Evolutionary conservation across 2,329 filamentous ascomycete species (phyloP).

Genomic region (Colletotrichum coccodes): DNA sequence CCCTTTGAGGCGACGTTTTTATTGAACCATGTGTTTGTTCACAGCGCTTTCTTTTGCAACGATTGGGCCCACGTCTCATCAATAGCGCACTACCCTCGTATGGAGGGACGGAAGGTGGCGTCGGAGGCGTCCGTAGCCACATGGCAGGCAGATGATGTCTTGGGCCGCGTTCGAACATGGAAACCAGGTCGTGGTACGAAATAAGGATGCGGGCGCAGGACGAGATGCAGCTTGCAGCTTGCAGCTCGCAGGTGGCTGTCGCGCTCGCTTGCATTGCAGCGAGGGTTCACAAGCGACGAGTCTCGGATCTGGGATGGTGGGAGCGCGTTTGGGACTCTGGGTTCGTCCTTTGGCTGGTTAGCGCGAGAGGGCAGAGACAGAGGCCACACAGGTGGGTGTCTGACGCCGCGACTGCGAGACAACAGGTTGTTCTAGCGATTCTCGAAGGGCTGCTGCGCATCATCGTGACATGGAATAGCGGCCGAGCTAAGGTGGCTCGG

Average conservation of each 20-base stretch:
- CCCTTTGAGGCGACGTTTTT: not conserved
- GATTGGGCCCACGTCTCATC: slow-evolving; percentile 8
- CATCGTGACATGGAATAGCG: slow-evolving; percentile 23
- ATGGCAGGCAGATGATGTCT: not conserved
- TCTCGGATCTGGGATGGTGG: not conserved
- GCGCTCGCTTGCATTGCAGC: slow-evolving; percentile 10
- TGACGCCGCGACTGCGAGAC: slow-evolving; percentile 1
- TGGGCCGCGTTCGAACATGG: not conserved
- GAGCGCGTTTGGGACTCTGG: not conserved
- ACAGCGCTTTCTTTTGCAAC: slow-evolving; percentile 21
- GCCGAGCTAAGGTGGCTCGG: slow-evolving; percentile 15
- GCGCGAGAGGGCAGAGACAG: not conserved
- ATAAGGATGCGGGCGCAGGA: slow-evolving; percentile 7
- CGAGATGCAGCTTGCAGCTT: not conserved
- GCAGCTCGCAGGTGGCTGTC: slow-evolving; percentile 10
- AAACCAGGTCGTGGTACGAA: not conserved
- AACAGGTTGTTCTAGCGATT: slow-evolving; percentile 24
- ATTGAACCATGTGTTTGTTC: slow-evolving; percentile 23
- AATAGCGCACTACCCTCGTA: slow-evolving; percentile 16
- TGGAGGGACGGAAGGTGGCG: not conserved
- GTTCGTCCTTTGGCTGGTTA: slow-evolving; percentile 1
- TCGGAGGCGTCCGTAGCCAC: slow-evolving; percentile 9
- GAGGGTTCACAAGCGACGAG: not conserved
- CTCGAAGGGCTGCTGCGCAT: slow-evolving; percentile 17
- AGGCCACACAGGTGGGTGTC: not conserved